Base-by-base conservation (phyloP, 805 yeast genomes). In the Metschnikowia cubensis region DNA sequence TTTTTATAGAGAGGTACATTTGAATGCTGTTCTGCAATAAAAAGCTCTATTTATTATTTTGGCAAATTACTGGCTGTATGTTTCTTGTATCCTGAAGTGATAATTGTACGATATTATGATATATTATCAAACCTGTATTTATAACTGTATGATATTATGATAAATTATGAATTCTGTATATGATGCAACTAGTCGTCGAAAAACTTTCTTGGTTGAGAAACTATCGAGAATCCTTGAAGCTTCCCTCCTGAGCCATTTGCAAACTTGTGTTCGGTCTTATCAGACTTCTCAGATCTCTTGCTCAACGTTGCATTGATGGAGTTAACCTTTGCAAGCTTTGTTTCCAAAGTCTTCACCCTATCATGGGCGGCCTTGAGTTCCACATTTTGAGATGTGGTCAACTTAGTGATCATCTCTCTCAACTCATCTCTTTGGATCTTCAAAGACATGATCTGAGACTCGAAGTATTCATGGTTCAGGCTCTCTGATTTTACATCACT, bases 351-450 rank as follows among this genome's bases (percentile, higher is more conserved):
- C 53, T 60, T 61, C 31, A 71, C 60, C 50, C 70, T 70, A 13
- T 73, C 77, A 17, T 65, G 55, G 3, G 74, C 67, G 17, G 61
- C 50, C 46, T 66, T 71, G 51, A 69, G 54, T 51, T 73, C 78
- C 22, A 64, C 65, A 34, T 59, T 60, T 40, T 70, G 74, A 31
- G 66, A 64, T 4, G 65, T 50, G n/a, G 70, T 68, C 55, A 73
- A 59, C 52, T 71, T 68, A 21, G 69, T 63, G 31, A 73, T 66
- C 47, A 66, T 67, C 46, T 71, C 76, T 35, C 77, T 58, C 43
- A 73, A 63, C 53, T 73, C 78, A 43, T 73, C 76, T 20, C 76
- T 55, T 54, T 73, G 78, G 3, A 55, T 52, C 22, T 44, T 51
- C 49, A 58, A 49, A 11, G 58, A 47, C 45, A 51, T 41, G 10